Evolutionary conservation across 345 rosid species (phyloP).

Genomic region (Salix caprea): DNA sequence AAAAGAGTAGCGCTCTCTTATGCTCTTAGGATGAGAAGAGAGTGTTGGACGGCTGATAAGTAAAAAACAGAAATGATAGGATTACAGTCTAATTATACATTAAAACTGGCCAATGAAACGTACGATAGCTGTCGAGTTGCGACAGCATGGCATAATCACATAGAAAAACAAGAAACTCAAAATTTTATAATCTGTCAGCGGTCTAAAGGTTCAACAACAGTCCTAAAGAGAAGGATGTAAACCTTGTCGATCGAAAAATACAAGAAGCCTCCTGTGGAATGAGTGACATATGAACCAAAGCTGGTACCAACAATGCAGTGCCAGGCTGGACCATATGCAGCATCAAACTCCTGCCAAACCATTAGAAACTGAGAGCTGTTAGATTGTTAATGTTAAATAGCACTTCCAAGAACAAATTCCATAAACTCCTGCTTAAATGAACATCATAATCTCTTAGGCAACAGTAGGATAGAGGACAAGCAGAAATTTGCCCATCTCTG

Average conservation of each 20-base stretch:
- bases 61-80: background rate
- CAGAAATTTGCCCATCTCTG: background rate
- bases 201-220: slow-evolving; percentile 89
- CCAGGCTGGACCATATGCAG: slow-evolving; percentile 91
- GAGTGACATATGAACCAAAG: slow-evolving; percentile 91
- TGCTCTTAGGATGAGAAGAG: background rate
- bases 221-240: slow-evolving; percentile 89
- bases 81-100: slow-evolving; percentile 21
- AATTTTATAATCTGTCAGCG: slow-evolving; percentile 29
- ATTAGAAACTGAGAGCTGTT: background rate
- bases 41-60: background rate
- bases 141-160: background rate
- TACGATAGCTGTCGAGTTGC: background rate
- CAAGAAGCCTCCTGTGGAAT: slow-evolving; percentile 89
- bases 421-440: background rate
- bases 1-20: background rate
- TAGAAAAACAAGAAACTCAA: background rate
- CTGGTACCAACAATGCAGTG: slow-evolving; percentile 97
- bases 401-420: background rate
- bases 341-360: slow-evolving; percentile 71
- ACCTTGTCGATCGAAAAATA: slow-evolving; percentile 87
- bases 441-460: background rate
- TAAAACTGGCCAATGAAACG: slow-evolving; percentile 6
- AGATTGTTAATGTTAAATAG: background rate
- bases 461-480: background rate